Percentiles rank a stretch among this genome's conserved stretches.
Evolutionary conservation across 2,329 filamentous ascomycete genomes (phyloP).

Genomic region (Stemphylium lycopersici): DNA sequence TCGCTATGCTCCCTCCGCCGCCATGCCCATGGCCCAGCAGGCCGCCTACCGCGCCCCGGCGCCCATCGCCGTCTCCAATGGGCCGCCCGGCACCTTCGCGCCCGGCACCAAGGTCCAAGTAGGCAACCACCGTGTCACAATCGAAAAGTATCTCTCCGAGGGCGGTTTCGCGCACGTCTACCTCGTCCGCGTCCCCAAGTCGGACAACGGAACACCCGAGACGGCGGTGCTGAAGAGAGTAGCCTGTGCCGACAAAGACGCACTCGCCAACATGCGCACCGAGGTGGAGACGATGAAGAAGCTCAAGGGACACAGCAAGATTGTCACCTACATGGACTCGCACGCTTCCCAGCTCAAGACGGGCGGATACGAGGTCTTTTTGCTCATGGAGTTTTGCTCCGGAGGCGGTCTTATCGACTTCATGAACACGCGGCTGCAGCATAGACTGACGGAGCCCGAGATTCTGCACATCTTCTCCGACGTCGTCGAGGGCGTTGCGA

Average conservation of each 20-base stretch:
- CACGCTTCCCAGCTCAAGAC: slow-evolving; percentile 93
- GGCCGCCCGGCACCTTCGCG: slow-evolving; percentile 76
- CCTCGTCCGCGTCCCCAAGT: slow-evolving; percentile 79
- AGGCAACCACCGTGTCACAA: slow-evolving; percentile 87
- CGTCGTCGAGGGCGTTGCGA: slow-evolving; percentile 93
- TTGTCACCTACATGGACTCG: slow-evolving; percentile 98
- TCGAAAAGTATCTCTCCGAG: slow-evolving; percentile 97
- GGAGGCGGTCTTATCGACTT: slow-evolving; percentile 97
- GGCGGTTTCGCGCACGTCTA: slow-evolving; percentile 99
- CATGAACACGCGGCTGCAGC: slow-evolving; percentile 97
- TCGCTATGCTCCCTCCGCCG: slow-evolving; percentile 45
- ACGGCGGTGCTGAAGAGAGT: slow-evolving; percentile 90
- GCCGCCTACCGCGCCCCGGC: slow-evolving; percentile 45
- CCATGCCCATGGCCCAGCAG: slow-evolving; percentile 44
- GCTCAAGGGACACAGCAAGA: slow-evolving; percentile 92
- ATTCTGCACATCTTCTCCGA: slow-evolving; percentile 97
- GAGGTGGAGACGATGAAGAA: slow-evolving; percentile 99
- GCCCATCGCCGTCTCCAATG: slow-evolving; percentile 41
- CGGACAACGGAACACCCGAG: slow-evolving; percentile 77
- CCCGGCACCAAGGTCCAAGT: slow-evolving; percentile 97
- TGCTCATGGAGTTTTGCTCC: slow-evolving; percentile 97
- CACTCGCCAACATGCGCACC: slow-evolving; percentile 92
- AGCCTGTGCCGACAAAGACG: slow-evolving; percentile 93
- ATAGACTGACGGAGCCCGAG: slow-evolving; percentile 95
- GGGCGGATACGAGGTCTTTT: slow-evolving; percentile 95